Conservation (phyloP, 441 rosid species). For the Cnidoscolus chayamansa region DNA sequence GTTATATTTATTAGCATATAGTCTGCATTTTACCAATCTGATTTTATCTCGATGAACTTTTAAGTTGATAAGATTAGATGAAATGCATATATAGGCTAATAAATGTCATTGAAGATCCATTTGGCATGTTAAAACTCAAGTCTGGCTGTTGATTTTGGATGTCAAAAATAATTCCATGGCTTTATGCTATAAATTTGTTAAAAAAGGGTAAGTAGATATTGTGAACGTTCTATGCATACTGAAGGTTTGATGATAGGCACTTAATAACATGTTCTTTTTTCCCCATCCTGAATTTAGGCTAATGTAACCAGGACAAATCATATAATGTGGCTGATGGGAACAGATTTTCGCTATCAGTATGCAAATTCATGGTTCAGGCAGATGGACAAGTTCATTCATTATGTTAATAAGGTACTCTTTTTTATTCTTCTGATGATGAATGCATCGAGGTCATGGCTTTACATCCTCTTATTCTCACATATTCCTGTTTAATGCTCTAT, state of each 20-base stretch:
- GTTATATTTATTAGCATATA: background rate
- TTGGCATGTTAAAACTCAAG: background rate
- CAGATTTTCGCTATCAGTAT: conserved; percentile 90
- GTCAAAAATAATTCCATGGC: conserved; percentile 7
- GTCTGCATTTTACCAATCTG: too few relatives aligned
- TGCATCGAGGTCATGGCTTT: background rate
- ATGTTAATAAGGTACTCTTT: conserved; percentile 67
- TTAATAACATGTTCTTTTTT: background rate
- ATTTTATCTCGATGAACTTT: background rate
- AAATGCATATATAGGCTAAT: background rate
- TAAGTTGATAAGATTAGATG: conserved; percentile 3
- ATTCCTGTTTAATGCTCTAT: background rate
- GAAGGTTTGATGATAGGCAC: conserved; percentile 4
- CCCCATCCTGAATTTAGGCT: conserved; percentile 47
- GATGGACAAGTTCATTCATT: conserved; percentile 90
- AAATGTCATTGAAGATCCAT: background rate
- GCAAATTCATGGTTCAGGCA: conserved; percentile 88
- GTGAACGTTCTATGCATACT: conserved; percentile 5
- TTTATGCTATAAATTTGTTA: background rate
- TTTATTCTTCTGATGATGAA: conserved; percentile 1
- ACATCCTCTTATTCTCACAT: background rate
- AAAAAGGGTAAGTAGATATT: background rate
- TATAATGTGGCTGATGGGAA: conserved; percentile 96
- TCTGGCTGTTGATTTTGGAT: background rate
- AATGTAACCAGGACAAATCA: conserved; percentile 83